phyloP scores from a whole-genome alignment of 257 asterid genomes.

The Scutellaria baicalensis region DNA sequence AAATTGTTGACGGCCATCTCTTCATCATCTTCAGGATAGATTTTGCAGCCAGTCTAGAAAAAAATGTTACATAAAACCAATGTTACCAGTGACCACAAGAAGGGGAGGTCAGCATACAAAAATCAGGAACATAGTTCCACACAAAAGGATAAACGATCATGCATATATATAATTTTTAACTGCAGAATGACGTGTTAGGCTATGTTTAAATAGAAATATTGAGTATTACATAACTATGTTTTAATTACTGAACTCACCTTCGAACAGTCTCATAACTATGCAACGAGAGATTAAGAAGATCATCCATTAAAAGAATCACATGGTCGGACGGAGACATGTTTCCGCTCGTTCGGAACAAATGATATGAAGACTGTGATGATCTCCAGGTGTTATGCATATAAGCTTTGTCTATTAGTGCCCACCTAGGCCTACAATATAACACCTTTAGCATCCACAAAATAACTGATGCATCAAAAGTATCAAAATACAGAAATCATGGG shows the following conservation, averaged over 20 bases:
- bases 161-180: neutral
- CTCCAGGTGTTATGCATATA: constrained; percentile 97
- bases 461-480: constrained; percentile 3
- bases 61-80: constrained; percentile 10
- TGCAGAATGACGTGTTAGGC: constrained; percentile 1
- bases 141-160: neutral
- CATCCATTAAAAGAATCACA: constrained; percentile 57
- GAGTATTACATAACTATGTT: neutral
- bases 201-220: neutral
- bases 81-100: constrained; percentile 16
- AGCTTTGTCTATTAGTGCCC: constrained; percentile 93
- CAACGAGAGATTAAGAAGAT: constrained; percentile 79
- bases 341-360: constrained; percentile 55
- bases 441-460: constrained; percentile 17
- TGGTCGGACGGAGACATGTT: constrained; percentile 61
- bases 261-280: constrained; percentile 96
- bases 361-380: constrained; percentile 90
- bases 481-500: constrained; percentile 4
- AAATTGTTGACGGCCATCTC: constrained; percentile 95
- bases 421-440: constrained; percentile 66
- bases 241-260: constrained; percentile 49
- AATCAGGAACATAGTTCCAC: neutral
- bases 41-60: constrained; percentile 74
- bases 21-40: constrained; percentile 81
- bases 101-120: neutral